Percentiles rank a stretch among this genome's conserved stretches.
Evolutionary conservation across 768 basidiomycete genomes (phyloP).

Genomic region (Boletus pseudopeckii): DNA sequence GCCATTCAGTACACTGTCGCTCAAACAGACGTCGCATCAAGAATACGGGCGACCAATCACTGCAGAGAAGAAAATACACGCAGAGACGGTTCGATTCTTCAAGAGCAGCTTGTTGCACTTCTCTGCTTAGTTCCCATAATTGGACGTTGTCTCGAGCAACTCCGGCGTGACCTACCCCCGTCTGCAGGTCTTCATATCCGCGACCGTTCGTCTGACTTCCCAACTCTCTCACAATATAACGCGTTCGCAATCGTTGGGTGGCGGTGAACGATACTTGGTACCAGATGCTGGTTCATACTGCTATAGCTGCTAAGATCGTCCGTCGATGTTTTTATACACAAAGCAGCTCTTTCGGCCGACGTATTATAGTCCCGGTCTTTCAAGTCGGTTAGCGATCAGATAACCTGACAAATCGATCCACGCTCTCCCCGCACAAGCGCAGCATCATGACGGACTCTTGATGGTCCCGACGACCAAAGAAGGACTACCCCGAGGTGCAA

Average conservation of each 20-base stretch:
- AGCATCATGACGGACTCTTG: background rate
- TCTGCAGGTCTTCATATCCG: background rate
- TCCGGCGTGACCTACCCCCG: background rate
- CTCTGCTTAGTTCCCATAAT: background rate
- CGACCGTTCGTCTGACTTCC: background rate
- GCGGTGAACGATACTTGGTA: too few relatives aligned
- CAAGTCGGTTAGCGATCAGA: background rate
- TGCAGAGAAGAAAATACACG: background rate
- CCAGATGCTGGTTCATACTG: background rate
- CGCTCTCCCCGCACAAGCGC: background rate
- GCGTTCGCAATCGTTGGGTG: background rate
- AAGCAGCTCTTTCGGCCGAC: too few relatives aligned
- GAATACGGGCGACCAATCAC: background rate
- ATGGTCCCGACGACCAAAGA: background rate
- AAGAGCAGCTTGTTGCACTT: background rate
- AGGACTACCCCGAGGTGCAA: background rate
- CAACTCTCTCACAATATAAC: background rate
- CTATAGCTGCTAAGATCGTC: too few relatives aligned
- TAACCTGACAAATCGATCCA: background rate
- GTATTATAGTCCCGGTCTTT: too few relatives aligned
- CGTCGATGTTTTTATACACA: background rate
- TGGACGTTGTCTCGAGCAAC: background rate
- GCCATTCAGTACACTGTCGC: too few relatives aligned
- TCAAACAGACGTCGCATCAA: background rate
- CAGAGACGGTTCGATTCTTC: background rate